Percentiles rank a stretch among this genome's conserved stretches.
Conservation (phyloP, 139 green algal species). For the Chlamydomonas urium region DNA sequence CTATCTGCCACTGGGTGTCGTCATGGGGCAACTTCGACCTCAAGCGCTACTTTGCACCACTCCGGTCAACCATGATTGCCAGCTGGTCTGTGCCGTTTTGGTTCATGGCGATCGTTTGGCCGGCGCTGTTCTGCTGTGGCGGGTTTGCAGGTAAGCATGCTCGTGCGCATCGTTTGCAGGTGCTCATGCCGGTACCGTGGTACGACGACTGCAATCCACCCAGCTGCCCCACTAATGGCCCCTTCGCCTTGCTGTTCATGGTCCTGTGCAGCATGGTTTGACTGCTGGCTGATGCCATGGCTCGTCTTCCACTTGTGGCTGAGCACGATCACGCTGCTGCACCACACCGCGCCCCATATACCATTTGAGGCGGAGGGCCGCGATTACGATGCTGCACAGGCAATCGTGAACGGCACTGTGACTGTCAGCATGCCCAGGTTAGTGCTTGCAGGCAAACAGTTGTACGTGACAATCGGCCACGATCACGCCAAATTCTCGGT, state of each 20-base stretch:
- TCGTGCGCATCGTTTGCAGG: background rate
- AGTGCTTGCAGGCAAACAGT: too few relatives aligned
- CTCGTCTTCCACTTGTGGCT: slow-evolving; percentile 56
- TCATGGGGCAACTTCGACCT: slow-evolving; percentile 40
- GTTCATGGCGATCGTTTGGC: slow-evolving; percentile 34
- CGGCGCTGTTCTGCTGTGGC: slow-evolving; percentile 22
- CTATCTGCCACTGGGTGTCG: slow-evolving; percentile 30
- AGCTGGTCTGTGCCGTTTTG: slow-evolving; percentile 30
- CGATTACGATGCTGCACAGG: slow-evolving; percentile 29
- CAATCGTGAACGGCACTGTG: slow-evolving; percentile 38
- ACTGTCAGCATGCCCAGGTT: slow-evolving; percentile 36
- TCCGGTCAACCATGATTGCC: slow-evolving; percentile 18
- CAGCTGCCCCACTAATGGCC: background rate
- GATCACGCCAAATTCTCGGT: too few relatives aligned
- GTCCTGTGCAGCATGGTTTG: slow-evolving; percentile 3
- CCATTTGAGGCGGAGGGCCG: slow-evolving; percentile 10
- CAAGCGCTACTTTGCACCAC: slow-evolving; percentile 16
- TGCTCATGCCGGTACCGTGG: background rate
- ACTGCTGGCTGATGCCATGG: slow-evolving; percentile 44
- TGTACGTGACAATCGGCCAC: too few relatives aligned
- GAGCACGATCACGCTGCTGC: slow-evolving; percentile 28
- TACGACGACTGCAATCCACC: background rate
- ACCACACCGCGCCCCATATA: slow-evolving; percentile 48
- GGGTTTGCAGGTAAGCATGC: slow-evolving; percentile 16
- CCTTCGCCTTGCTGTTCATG: background rate